Percentiles rank a stretch among this genome's conserved stretches.
phyloP scores from a whole-genome alignment of 495 filamentous ascomycete genomes.

The Tuber umbilicatum region DNA sequence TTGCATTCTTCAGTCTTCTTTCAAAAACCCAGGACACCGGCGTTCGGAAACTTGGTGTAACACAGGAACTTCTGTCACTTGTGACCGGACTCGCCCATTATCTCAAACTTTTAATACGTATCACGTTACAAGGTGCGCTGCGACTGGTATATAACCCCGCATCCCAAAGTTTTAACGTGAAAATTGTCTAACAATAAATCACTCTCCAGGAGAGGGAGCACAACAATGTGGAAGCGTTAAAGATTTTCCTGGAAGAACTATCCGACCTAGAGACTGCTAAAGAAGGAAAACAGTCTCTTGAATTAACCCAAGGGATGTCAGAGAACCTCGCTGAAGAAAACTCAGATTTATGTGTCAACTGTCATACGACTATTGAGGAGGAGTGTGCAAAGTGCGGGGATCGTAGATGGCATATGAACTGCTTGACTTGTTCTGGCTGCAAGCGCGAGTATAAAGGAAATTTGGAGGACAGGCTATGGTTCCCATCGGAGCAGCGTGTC shows the following conservation, averaged over 20 bases:
- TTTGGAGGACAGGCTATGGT: conserved; percentile 60
- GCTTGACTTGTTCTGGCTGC: conserved; percentile 70
- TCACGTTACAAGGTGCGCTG: conserved; percentile 87
- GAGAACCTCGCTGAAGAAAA: conserved; percentile 62
- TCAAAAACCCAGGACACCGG: conserved; percentile 90
- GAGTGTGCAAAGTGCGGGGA: conserved; percentile 70
- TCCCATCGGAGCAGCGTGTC: conserved; percentile 56
- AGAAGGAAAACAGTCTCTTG: conserved; percentile 63
- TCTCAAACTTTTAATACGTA: conserved; percentile 93
- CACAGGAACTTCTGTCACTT: conserved; percentile 87
- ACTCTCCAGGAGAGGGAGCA: conserved; percentile 63
- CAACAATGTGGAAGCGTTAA: conserved; percentile 63
- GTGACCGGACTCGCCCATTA: conserved; percentile 98
- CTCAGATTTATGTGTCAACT: conserved; percentile 73
- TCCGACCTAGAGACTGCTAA: conserved; percentile 64
- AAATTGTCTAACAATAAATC: conserved; percentile 32
- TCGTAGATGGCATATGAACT: conserved; percentile 73
- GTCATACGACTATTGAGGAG: conserved; percentile 85
- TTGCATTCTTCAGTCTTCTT: conserved; percentile 90
- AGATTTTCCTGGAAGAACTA: conserved; percentile 73
- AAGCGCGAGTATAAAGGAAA: conserved; percentile 61
- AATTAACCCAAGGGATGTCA: conserved; percentile 65
- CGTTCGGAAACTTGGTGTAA: conserved; percentile 82
- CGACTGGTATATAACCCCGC: conserved; percentile 52
- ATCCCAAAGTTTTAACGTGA: conserved; percentile 33